Conservation (phyloP, 176 grass and related monocot species). For the Eleusine coracana region DNA sequence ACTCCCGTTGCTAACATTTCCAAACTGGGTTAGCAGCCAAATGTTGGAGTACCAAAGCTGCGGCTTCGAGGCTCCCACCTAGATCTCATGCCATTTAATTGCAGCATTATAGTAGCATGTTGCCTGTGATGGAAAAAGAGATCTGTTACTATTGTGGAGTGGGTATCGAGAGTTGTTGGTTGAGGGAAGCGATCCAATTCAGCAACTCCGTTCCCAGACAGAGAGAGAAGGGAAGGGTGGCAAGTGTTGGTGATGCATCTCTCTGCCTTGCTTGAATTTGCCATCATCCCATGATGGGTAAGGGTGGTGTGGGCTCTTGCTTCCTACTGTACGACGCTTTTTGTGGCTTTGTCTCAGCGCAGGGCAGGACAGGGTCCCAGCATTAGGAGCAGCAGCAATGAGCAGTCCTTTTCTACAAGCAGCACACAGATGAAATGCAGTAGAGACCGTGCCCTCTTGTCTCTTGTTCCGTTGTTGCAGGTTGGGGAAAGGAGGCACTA, state of each 20-base stretch:
- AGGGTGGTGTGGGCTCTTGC: too few relatives aligned
- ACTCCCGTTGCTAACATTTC: constrained; percentile 30
- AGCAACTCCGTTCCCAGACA: too few relatives aligned
- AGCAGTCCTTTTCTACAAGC: neutral
- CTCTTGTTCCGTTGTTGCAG: constrained; percentile 38
- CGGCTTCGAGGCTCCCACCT: too few relatives aligned
- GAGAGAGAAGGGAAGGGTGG: too few relatives aligned
- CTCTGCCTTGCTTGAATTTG: neutral
- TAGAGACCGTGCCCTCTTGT: constrained; percentile 33
- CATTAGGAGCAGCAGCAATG: neutral
- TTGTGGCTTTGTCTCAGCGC: too few relatives aligned
- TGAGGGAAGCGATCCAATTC: neutral
- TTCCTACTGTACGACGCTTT: too few relatives aligned
- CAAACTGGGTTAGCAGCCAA: constrained; percentile 34
- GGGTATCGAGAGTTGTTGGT: too few relatives aligned
- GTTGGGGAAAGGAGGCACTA: constrained; percentile 24
- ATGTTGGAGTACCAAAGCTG: constrained; percentile 13
- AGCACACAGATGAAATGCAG: neutral
- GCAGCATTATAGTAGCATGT: neutral
- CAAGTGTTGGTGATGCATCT: too few relatives aligned
- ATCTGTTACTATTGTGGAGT: neutral
- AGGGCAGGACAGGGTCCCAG: too few relatives aligned
- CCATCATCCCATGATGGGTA: neutral
- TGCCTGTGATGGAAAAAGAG: neutral
- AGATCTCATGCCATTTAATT: too few relatives aligned